Conservation (phyloP, 306 rosid genomes). For the Amphicarpaea edgeworthii region DNA sequence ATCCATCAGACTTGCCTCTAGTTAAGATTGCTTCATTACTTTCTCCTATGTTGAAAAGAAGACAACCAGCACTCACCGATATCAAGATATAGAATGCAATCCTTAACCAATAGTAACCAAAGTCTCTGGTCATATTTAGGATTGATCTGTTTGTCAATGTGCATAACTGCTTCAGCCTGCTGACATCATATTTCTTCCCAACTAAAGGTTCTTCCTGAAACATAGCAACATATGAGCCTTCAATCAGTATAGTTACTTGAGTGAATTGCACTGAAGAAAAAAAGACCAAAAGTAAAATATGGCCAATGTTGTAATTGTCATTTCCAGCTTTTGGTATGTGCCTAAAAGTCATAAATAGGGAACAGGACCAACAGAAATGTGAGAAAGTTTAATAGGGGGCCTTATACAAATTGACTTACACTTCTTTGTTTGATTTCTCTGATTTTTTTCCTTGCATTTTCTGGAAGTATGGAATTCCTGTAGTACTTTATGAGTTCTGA, state of each 20-base stretch:
- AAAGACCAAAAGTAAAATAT: background rate
- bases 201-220: constrained; percentile 54
- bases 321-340: background rate
- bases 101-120: constrained; percentile 76
- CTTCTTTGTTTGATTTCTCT: constrained; percentile 21
- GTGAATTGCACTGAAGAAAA: constrained; percentile 9
- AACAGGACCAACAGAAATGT: background rate
- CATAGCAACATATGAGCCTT: constrained; percentile 18
- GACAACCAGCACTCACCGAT: constrained; percentile 58
- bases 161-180: constrained; percentile 63
- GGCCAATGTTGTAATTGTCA: background rate
- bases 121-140: constrained; percentile 72
- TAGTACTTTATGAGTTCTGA: constrained; percentile 39
- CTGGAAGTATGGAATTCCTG: constrained; percentile 41
- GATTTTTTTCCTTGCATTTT: constrained; percentile 26
- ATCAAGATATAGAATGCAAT: constrained; percentile 51
- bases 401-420: constrained; percentile 23
- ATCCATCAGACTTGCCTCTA: constrained; percentile 65
- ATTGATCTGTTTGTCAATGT: constrained; percentile 65
- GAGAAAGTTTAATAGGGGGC: background rate
- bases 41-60: constrained; percentile 59
- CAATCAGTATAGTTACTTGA: background rate
- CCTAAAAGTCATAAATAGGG: background rate
- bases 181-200: constrained; percentile 52
- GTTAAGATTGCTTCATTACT: constrained; percentile 57